Evolutionary conservation across 495 filamentous ascomycete species (phyloP).

Genomic region (Daldinia childiae): DNA sequence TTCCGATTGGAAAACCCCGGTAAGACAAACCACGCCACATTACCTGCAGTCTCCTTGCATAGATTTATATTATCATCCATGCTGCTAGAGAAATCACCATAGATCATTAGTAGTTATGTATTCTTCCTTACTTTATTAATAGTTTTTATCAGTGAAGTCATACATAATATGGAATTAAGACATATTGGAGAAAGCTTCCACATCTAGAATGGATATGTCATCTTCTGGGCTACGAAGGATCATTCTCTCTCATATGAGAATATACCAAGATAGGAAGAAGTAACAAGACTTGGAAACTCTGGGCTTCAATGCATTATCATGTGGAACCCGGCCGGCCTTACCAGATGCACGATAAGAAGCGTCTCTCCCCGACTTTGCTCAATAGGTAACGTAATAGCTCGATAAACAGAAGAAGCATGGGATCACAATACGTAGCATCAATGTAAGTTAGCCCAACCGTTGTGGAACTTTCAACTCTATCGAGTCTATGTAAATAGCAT

Average conservation of each 20-base stretch:
- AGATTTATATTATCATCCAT: not conserved
- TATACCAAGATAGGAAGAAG: not conserved
- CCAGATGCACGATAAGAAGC: constrained; percentile 2
- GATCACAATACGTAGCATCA: not conserved
- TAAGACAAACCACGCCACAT: not conserved
- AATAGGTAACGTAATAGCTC: not conserved
- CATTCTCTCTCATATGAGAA: not conserved
- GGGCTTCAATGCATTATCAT: constrained; percentile 2
- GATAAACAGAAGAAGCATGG: not conserved
- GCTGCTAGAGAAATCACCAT: not conserved
- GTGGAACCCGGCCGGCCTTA: not conserved
- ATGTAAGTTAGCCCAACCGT: not conserved
- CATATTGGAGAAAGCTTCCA: too few species aligned
- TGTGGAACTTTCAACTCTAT: not conserved
- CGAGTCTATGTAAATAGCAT: not conserved
- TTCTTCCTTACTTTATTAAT: too few species aligned
- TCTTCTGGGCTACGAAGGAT: not conserved
- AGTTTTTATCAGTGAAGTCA: too few species aligned
- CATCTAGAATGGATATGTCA: not conserved
- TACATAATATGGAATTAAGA: too few species aligned
- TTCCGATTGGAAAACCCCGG: not conserved
- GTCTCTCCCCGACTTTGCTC: not conserved
- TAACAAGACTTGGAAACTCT: not conserved
- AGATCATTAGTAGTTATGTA: too few species aligned
- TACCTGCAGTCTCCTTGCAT: not conserved